These are phyloP conservation scores for Toxicodendron radicans DNA, from an alignment of 345 rosid species.

Conservation along the genomic window DNA sequence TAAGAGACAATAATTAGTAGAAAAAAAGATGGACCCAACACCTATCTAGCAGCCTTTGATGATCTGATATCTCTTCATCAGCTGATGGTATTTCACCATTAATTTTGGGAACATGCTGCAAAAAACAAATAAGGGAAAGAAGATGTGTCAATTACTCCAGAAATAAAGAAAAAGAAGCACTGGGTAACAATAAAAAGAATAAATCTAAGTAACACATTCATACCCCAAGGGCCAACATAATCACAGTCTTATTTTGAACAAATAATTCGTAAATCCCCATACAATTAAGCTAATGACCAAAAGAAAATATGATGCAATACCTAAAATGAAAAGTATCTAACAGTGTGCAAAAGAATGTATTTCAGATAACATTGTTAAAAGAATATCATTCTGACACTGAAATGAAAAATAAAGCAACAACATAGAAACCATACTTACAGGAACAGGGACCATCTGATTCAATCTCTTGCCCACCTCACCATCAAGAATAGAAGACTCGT, in stretches of 20 bases:
- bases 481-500: constrained; percentile 61
- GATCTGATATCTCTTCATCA: constrained; percentile 65
- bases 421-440: constrained; percentile 47
- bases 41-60: constrained; percentile 69
- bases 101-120: constrained; percentile 66
- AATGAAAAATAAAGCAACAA: neutral
- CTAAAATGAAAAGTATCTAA: neutral
- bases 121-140: constrained; percentile 12
- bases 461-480: constrained; percentile 71
- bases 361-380: neutral
- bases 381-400: neutral
- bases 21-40: constrained; percentile 13
- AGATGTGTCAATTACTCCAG: neutral
- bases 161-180: neutral
- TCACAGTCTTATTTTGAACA: neutral
- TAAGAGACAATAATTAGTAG: neutral
- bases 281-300: neutral
- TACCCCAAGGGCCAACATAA: neutral
- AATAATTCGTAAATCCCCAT: neutral
- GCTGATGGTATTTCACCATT: constrained; percentile 59
- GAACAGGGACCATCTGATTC: constrained; percentile 68
- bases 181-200: neutral
- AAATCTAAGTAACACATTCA: neutral
- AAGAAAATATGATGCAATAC: neutral
- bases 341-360: neutral